A percentile compares a stretch with the other conserved stretches of the same genome.
Conservation (phyloP, 1,284 basidiomycete genomes). For the Meira nashicola region DNA sequence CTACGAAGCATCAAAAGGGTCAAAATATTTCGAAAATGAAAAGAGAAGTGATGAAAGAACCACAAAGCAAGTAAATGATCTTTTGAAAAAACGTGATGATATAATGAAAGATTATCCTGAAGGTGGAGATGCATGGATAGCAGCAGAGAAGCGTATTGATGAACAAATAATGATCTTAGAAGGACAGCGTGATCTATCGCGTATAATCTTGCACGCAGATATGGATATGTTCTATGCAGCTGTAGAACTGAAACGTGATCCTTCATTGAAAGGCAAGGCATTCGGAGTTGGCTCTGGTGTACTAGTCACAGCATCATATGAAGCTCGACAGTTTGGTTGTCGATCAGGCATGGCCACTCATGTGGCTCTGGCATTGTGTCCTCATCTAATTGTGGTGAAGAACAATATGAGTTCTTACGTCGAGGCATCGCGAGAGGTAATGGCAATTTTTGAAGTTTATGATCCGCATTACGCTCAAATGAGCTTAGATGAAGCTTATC, state of each 20-base stretch:
- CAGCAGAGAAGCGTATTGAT: slow-evolving; percentile 32
- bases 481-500: slow-evolving; percentile 80
- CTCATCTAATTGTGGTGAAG: slow-evolving; percentile 72
- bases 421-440: slow-evolving; percentile 46
- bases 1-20: slow-evolving; percentile 46
- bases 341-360: slow-evolving; percentile 62
- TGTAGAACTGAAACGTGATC: slow-evolving; percentile 67
- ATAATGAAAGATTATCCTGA: slow-evolving; percentile 22
- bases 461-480: slow-evolving; percentile 75
- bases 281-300: slow-evolving; percentile 48
- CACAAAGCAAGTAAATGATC: slow-evolving; percentile 64
- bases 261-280: slow-evolving; percentile 63
- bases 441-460: slow-evolving; percentile 64
- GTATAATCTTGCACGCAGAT: slow-evolving; percentile 76
- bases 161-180: slow-evolving; percentile 66
- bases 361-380: slow-evolving; percentile 87
- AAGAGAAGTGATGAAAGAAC: slow-evolving; percentile 75
- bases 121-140: slow-evolving; percentile 26
- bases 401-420: slow-evolving; percentile 52
- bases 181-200: slow-evolving; percentile 69
- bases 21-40: slow-evolving; percentile 63
- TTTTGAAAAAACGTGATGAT: slow-evolving; percentile 32
- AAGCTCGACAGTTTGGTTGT: slow-evolving; percentile 65
- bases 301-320: slow-evolving; percentile 46
- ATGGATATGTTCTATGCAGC: slow-evolving; percentile 41